Conservation (phyloP, 2,329 filamentous ascomycete genomes). For the Fusarium sp. region DNA sequence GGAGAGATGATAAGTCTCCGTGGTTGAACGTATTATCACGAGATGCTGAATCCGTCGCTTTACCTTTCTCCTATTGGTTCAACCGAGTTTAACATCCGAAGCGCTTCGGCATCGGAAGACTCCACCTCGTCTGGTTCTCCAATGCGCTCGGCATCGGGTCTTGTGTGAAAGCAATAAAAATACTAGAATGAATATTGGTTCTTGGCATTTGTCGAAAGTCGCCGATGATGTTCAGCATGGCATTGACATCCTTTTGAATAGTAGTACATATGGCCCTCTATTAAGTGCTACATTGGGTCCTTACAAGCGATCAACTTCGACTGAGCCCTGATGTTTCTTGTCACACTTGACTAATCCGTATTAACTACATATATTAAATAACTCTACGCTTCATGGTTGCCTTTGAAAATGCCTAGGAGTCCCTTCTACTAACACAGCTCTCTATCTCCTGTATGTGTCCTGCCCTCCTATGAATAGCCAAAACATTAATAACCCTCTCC, state of each 20-base stretch:
- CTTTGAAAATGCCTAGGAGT: not conserved
- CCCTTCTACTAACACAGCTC: not conserved
- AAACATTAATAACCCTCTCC: conserved; percentile 7
- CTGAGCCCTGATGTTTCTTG: not conserved
- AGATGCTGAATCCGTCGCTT: conserved; percentile 33
- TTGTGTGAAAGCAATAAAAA: not conserved
- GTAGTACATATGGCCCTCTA: not conserved
- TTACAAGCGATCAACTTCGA: not conserved
- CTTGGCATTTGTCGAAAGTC: not conserved
- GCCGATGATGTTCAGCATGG: no score
- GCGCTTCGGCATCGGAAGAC: conserved; percentile 24
- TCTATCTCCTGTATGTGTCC: not conserved
- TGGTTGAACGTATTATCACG: not conserved
- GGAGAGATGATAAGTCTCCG: not conserved
- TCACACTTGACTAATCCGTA: not conserved
- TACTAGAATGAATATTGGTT: not conserved
- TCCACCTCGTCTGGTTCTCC: conserved; percentile 13
- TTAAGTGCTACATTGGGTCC: not conserved
- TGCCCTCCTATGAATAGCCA: not conserved
- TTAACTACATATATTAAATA: not conserved
- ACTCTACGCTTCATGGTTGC: not conserved
- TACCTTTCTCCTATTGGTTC: conserved; percentile 39
- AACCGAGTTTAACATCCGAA: conserved; percentile 38
- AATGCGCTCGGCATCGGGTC: not conserved
- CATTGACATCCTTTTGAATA: no score